A percentile compares a stretch with the other conserved stretches of the same genome.
phyloP scores from a whole-genome alignment of 2,329 filamentous ascomycete species.

The Fusarium udum region DNA sequence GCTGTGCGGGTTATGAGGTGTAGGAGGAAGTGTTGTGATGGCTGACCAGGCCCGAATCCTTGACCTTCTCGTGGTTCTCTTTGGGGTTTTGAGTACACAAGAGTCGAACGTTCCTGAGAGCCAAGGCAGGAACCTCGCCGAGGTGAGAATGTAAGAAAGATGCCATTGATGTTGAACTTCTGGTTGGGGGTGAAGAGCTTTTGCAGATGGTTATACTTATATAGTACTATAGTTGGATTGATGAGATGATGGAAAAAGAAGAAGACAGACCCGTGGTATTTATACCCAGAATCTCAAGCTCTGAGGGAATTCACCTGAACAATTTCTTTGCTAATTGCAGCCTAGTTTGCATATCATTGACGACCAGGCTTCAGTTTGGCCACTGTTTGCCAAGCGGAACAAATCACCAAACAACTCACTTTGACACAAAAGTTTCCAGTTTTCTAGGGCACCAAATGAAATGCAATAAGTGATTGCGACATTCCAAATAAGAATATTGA shows the following conservation, averaged over 20 bases:
- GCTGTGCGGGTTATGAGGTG: background rate
- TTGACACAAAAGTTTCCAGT: background rate
- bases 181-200: background rate
- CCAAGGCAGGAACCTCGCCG: accelerated
- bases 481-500: background rate
- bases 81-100: background rate
- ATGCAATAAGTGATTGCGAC: accelerated
- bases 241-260: background rate
- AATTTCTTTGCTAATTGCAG: background rate
- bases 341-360: background rate
- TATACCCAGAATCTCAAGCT: background rate
- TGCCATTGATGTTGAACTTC: background rate
- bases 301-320: background rate
- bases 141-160: accelerated
- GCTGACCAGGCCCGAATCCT: background rate
- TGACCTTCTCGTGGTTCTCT: background rate
- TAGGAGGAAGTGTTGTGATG: background rate
- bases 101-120: background rate
- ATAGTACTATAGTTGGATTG: background rate
- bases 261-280: background rate
- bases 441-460: background rate
- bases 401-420: background rate
- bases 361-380: background rate
- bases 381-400: background rate
- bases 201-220: accelerated